Percentiles rank a stretch among this genome's conserved stretches.
Evolutionary conservation across 2,329 filamentous ascomycete species (phyloP).

Genomic region (Sporothrix protearum): DNA sequence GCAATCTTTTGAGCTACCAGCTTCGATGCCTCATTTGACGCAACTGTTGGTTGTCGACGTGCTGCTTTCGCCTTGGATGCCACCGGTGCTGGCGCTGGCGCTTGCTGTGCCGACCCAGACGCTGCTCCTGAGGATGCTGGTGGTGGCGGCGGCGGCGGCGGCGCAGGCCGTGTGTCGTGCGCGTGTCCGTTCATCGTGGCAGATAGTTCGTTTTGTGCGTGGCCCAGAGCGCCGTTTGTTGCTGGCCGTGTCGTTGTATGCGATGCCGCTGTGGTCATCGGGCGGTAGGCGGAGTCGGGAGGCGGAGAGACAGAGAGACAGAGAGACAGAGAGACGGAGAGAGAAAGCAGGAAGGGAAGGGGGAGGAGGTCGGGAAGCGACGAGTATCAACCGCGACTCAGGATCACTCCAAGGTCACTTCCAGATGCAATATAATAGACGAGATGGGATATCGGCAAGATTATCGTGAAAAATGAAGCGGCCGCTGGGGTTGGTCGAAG

Average conservation of each 20-base stretch:
- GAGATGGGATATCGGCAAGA: not conserved
- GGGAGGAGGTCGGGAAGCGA: not conserved
- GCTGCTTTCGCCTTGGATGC: constrained; percentile 63
- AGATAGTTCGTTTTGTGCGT: constrained; percentile 33
- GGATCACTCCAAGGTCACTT: not conserved
- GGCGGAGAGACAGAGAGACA: too few species aligned
- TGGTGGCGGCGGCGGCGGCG: constrained; percentile 45
- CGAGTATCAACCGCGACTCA: not conserved
- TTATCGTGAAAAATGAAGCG: not conserved
- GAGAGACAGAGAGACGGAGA: too few species aligned
- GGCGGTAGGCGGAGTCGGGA: constrained; percentile 9
- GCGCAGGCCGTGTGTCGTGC: constrained; percentile 42
- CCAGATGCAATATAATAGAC: not conserved
- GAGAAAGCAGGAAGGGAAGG: not conserved
- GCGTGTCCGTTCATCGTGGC: constrained; percentile 37
- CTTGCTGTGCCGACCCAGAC: constrained; percentile 33
- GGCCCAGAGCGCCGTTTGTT: constrained; percentile 33
- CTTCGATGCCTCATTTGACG: constrained; percentile 86
- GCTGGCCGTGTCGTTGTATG: constrained; percentile 35
- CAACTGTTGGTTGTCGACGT: constrained; percentile 79
- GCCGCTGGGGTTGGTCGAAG: not conserved
- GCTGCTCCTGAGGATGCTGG: constrained; percentile 33
- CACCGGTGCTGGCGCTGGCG: constrained; percentile 28
- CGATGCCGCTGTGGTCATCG: constrained; percentile 40
- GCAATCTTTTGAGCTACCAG: constrained; percentile 90